Conservation (phyloP, 306 rosid species). For the Macrotyloma uniflorum region DNA sequence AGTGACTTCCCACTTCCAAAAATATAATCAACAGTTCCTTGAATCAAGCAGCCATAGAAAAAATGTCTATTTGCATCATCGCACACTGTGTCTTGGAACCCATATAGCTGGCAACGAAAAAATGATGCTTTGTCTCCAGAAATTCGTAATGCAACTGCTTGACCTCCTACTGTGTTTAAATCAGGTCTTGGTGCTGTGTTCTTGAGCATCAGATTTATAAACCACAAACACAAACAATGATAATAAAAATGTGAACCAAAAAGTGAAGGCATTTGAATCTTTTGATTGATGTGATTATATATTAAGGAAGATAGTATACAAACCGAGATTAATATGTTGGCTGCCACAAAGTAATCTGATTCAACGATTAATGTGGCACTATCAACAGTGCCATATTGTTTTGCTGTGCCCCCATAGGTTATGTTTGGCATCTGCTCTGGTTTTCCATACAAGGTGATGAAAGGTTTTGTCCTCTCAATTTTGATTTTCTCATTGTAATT, state of each 20-base stretch:
- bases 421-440: conserved; percentile 46
- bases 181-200: conserved; percentile 34
- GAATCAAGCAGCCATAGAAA: conserved; percentile 27
- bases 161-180: not conserved
- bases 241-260: not conserved
- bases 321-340: not conserved
- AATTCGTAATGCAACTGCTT: conserved; percentile 35
- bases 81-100: conserved; percentile 35
- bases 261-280: not conserved
- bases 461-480: conserved; percentile 50
- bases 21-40: conserved; percentile 34
- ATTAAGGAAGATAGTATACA: not conserved
- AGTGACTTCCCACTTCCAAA: conserved; percentile 40
- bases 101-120: not conserved
- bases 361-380: conserved; percentile 41
- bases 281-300: not conserved
- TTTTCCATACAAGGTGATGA: conserved; percentile 50
- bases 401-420: conserved; percentile 48
- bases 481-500: conserved; percentile 59
- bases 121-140: conserved; percentile 40
- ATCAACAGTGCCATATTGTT: conserved; percentile 53
- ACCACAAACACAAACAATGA: not conserved
- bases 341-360: not conserved
- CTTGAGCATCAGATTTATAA: not conserved
- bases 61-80: conserved; percentile 33